Conservation (phyloP, 1,284 basidiomycete species). For the Austropuccinia psidii region DNA sequence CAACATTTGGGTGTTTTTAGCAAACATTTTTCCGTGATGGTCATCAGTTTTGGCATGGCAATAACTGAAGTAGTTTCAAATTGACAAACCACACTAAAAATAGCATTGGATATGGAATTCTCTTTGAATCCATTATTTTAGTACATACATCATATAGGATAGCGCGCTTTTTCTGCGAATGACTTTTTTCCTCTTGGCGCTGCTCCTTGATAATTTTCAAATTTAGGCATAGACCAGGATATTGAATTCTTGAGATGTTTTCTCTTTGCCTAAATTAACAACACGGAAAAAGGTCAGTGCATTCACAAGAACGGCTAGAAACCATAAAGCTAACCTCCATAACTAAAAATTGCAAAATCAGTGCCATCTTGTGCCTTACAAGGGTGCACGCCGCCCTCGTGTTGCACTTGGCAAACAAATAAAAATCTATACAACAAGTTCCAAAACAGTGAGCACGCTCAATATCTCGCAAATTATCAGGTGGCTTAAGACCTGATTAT, state of each 20-base stretch:
- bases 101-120: too few species aligned
- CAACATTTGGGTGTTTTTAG: too few species aligned
- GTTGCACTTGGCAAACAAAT: slow-evolving; percentile 27
- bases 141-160: too few species aligned
- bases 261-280: slow-evolving; percentile 16
- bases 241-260: slow-evolving; percentile 29
- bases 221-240: slow-evolving; percentile 14
- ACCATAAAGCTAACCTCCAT: slow-evolving; percentile 3
- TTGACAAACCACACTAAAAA: too few species aligned
- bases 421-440: neutral
- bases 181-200: neutral
- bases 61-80: too few species aligned
- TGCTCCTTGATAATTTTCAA: neutral
- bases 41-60: too few species aligned
- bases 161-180: too few species aligned
- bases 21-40: too few species aligned
- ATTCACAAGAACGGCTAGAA: neutral
- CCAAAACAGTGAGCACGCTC: neutral
- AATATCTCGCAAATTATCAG: neutral
- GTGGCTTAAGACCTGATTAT: neutral
- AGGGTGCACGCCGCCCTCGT: slow-evolving; percentile 31
- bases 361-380: slow-evolving; percentile 22
- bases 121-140: too few species aligned
- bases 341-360: slow-evolving; percentile 23
- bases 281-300: neutral